phyloP scores from a whole-genome alignment of 164 flowering plant genomes.

The Piper longum region DNA sequence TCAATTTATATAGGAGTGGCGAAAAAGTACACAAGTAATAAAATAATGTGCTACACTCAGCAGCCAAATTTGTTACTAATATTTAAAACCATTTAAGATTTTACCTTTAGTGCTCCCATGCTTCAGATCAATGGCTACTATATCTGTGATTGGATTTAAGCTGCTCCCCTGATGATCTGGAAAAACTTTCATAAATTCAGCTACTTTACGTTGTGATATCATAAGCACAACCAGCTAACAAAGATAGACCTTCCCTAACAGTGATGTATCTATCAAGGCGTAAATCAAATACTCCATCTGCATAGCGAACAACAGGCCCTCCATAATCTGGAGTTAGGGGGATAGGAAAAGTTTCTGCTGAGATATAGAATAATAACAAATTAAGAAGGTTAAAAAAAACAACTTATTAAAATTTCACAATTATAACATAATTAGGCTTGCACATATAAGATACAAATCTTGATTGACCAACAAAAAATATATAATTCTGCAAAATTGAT shows the following conservation, averaged over 20 bases:
- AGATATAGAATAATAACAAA: too few relatives aligned
- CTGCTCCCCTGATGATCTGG: conserved; percentile 64
- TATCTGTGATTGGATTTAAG: conserved; percentile 47
- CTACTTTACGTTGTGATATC: not conserved
- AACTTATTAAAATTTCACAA: too few relatives aligned
- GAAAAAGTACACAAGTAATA: not conserved
- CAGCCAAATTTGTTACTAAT: not conserved
- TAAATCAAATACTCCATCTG: conserved; percentile 51
- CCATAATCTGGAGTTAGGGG: conserved; percentile 55
- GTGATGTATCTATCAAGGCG: conserved; percentile 33
- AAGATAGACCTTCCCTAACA: conserved; percentile 36
- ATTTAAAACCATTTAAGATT: not conserved
- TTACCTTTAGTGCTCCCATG: conserved; percentile 43
- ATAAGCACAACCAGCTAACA: not conserved
- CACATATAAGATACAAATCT: too few relatives aligned
- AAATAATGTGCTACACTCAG: not conserved
- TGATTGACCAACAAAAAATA: too few relatives aligned
- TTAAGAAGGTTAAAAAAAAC: not conserved
- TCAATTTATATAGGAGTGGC: conserved; percentile 9
- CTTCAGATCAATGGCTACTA: conserved; percentile 40
- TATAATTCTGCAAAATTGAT: too few relatives aligned
- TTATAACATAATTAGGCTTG: too few relatives aligned
- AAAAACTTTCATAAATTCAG: not conserved
- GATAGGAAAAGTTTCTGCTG: conserved; percentile 24
- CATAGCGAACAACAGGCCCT: conserved; percentile 34